Percentiles rank a stretch among this genome's conserved stretches.
Conservation (phyloP, 1,284 basidiomycete genomes). For the Amylostereum areolatum region DNA sequence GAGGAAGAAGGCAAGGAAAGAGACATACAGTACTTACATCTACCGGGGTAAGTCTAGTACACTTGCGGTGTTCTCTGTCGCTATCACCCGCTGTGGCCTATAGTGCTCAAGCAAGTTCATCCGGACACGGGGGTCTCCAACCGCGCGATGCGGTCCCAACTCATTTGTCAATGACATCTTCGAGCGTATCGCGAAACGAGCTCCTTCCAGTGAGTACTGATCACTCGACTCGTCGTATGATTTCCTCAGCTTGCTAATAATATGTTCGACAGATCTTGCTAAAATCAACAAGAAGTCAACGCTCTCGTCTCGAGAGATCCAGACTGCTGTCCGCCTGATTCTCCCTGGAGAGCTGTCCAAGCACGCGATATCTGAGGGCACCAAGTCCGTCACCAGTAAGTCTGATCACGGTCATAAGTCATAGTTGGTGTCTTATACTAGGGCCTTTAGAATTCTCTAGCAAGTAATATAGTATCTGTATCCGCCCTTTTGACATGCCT, state of each 20-base stretch:
- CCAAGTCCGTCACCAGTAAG: constrained; percentile 42
- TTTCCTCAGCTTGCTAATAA: not conserved
- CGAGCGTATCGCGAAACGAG: constrained; percentile 61
- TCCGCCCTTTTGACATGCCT: too few relatives aligned
- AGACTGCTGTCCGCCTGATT: constrained; percentile 87
- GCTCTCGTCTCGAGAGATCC: constrained; percentile 91
- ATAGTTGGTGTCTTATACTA: too few relatives aligned
- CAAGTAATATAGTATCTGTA: too few relatives aligned
- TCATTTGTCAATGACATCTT: constrained; percentile 70
- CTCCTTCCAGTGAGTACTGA: not conserved
- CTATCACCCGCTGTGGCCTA: constrained; percentile 15
- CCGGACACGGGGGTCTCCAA: constrained; percentile 74
- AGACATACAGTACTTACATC: constrained; percentile 64
- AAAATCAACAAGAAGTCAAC: constrained; percentile 92
- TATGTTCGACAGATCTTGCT: constrained; percentile 69
- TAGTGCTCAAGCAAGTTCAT: constrained; percentile 66
- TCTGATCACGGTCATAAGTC: too few relatives aligned
- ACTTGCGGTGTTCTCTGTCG: not conserved
- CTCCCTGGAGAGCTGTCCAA: constrained; percentile 84
- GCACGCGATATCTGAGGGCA: constrained; percentile 76
- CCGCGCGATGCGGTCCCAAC: constrained; percentile 74
- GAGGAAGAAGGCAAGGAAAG: constrained; percentile 52
- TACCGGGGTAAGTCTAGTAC: constrained; percentile 48
- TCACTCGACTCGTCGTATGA: not conserved
- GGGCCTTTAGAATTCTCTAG: too few relatives aligned